Conservation (phyloP, 1,284 basidiomycete genomes). For the Moesziomyces sp. region DNA sequence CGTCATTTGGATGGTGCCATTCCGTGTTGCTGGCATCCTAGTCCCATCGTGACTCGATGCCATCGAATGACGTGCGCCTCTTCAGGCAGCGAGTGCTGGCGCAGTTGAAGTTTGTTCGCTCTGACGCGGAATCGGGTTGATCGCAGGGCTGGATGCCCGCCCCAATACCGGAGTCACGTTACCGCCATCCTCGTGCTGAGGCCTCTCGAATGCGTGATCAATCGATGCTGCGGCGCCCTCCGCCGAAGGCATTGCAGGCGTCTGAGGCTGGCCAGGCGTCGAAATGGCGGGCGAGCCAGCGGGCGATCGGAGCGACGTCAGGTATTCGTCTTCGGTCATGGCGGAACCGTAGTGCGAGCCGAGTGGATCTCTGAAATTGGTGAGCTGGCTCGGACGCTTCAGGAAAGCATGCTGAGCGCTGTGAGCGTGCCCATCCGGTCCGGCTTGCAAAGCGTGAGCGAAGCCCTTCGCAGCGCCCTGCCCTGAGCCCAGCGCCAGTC, state of each 20-base stretch:
- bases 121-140: conserved; percentile 4
- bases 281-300: conserved; percentile 40
- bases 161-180: conserved; percentile 17
- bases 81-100: conserved; percentile 23
- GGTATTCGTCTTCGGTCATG: conserved; percentile 47
- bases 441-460: not conserved
- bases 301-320: conserved; percentile 39
- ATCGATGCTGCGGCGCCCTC: conserved; percentile 2
- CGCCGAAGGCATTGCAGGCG: conserved; percentile 7
- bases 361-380: conserved; percentile 18
- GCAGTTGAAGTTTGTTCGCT: conserved; percentile 5
- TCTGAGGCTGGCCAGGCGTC: conserved; percentile 25
- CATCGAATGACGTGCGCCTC: too few relatives aligned
- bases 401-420: conserved; percentile 5
- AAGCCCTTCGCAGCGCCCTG: not conserved
- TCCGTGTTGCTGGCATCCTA: too few relatives aligned
- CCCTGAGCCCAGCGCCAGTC: not conserved
- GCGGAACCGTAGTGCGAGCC: conserved; percentile 17
- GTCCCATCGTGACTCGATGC: not conserved
- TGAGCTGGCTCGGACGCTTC: conserved; percentile 11
- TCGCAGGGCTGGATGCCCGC: conserved; percentile 2
- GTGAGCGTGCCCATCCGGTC: not conserved
- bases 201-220: conserved; percentile 2
- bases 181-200: conserved; percentile 4
- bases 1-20: too few relatives aligned